Evolutionary conservation across 257 asterid genomes (phyloP), one percentile per base, ranked within the genome.

Genomic region (Mitragyna speciosa): DNA sequence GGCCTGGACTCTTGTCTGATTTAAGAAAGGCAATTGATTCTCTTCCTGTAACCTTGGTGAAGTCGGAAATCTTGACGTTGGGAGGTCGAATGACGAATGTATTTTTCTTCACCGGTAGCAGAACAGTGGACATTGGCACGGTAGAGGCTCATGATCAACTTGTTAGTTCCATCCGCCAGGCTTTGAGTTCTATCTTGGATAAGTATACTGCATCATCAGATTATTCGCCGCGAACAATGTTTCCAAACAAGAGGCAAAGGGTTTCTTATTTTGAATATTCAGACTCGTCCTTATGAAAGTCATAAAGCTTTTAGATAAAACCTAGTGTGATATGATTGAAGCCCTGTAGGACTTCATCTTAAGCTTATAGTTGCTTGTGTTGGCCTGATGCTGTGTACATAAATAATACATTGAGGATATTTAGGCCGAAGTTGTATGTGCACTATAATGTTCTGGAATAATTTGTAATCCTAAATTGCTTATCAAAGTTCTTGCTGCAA

Each of bases 41-140:
- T 33, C 91, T 92, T 64, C 80, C 80, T 0, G 78, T 89, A 31
- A 85, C 79, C 31, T 49, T 95, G 72, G 54, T 87, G 58, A 89
- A 89, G 82, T 84, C 91, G 0, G 94, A 92, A 86, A 87, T 95
- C 74, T 95, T 95, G 22, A 93, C 93, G 0, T 82, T 93, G 84
- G 92, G 89, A 78, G 83, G 87, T 64, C 92, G 98, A 9, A 79
- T 92, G 73, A 93, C 89, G 89, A 83, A 75, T 28, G 91, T 83
- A 10, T 86, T 93, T 82, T 69, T 90, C 58, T 73, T 92, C 59
- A 73, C 91, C 4, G 39, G 83, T 0, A 48, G 36, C 28, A 83
- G 79, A 59, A 75, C 73, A 45, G 76, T 65, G 52, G 49, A 76
- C 16, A 2, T 15, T 59, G 71, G 48, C 24, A 59, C 12, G 72